A percentile compares a stretch with the other conserved stretches of the same genome.
phyloP scores from a whole-genome alignment of 2,329 filamentous ascomycete genomes.

The Cercospora sp. region DNA sequence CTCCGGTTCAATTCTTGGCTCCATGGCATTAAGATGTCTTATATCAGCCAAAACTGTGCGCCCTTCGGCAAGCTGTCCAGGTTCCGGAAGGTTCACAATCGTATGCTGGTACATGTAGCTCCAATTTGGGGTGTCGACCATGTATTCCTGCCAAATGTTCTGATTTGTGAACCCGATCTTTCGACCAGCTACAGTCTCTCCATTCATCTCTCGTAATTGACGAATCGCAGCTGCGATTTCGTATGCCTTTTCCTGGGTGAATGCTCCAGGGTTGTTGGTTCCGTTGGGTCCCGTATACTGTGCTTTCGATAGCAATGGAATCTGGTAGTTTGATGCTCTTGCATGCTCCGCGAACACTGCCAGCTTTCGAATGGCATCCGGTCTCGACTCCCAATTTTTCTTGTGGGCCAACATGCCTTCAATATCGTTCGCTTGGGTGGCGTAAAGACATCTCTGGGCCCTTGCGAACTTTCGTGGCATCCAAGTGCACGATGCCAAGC shows the following conservation, averaged over 20 bases:
- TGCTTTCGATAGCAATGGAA: constrained; percentile 29
- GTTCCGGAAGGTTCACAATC: constrained; percentile 24
- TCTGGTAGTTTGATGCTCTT: constrained; percentile 28
- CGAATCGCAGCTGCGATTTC: constrained; percentile 28
- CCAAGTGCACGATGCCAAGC: not conserved
- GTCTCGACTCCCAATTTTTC: constrained; percentile 26
- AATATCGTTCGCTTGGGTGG: constrained; percentile 26
- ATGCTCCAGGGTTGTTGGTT: constrained; percentile 14
- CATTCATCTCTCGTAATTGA: constrained; percentile 31
- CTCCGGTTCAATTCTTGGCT: constrained; percentile 29
- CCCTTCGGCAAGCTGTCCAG: constrained; percentile 20
- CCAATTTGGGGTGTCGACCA: constrained; percentile 26
- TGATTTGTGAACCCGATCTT: constrained; percentile 30
- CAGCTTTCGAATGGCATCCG: constrained; percentile 25
- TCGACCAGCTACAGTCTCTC: constrained; percentile 26
- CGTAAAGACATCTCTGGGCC: constrained; percentile 7
- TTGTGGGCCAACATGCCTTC: constrained; percentile 29
- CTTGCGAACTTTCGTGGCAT: not conserved
- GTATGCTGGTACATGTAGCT: constrained; percentile 30
- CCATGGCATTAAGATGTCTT: constrained; percentile 25
- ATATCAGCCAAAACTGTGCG: constrained; percentile 26
- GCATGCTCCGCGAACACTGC: constrained; percentile 31
- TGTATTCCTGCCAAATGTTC: constrained; percentile 27
- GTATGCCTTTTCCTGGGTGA: constrained; percentile 28
- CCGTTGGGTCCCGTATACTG: constrained; percentile 14